A percentile compares a stretch with the other conserved stretches of the same genome.
Conservation (phyloP, 768 basidiomycete species). For the Tubosaeta sp. region DNA sequence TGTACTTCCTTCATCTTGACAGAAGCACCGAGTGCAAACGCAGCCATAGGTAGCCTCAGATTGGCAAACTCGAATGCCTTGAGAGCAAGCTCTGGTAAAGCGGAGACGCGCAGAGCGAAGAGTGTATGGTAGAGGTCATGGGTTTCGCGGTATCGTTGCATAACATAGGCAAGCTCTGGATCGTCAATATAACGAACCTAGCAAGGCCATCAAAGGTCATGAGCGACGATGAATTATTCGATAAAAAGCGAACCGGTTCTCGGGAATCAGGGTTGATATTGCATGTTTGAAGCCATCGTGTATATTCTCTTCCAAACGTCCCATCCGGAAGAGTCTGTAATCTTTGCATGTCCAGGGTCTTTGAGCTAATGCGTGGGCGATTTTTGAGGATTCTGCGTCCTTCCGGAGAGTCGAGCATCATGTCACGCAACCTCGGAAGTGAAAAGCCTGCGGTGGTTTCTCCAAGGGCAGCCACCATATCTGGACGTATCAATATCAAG, state of each 20-base stretch:
- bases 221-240: background rate
- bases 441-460: slow-evolving; percentile 86
- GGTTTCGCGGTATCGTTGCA: slow-evolving; percentile 97
- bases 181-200: slow-evolving; percentile 95
- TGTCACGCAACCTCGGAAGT: slow-evolving; percentile 69
- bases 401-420: slow-evolving; percentile 74
- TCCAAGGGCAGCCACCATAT: slow-evolving; percentile 92
- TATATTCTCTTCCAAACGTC: slow-evolving; percentile 82
- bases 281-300: slow-evolving; percentile 85
- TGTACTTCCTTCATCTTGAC: slow-evolving; percentile 35
- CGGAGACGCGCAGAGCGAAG: slow-evolving; percentile 81
- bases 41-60: slow-evolving; percentile 84
- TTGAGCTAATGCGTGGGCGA: slow-evolving; percentile 75
- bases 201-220: background rate
- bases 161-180: slow-evolving; percentile 94
- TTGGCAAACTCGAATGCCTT: slow-evolving; percentile 95
- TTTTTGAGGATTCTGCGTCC: slow-evolving; percentile 82
- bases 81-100: slow-evolving; percentile 88
- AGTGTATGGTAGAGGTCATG: slow-evolving; percentile 98
- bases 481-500: slow-evolving; percentile 37
- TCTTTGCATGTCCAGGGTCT: slow-evolving; percentile 66
- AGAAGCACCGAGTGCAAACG: slow-evolving; percentile 61
- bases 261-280: slow-evolving; percentile 92
- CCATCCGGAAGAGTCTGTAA: slow-evolving; percentile 69
- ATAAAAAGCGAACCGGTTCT: slow-evolving; percentile 61